Evolutionary conservation across 2,329 filamentous ascomycete species (phyloP), one percentile per base, ranked within the genome.

Genomic region (Monilinia fructicola): DNA sequence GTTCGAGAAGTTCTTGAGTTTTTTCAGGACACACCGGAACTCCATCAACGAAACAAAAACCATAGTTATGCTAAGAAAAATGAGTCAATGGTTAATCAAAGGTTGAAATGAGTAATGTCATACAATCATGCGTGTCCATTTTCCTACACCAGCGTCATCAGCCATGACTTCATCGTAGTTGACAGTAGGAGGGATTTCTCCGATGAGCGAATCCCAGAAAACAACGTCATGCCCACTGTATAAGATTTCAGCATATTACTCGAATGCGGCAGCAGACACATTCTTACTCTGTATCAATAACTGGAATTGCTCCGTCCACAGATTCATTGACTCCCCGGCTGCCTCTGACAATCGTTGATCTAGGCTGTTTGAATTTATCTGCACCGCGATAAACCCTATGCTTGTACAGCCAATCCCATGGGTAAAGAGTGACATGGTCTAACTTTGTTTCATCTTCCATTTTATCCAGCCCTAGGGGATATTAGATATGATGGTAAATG

Each of bases 21-120:
- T 88, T 84, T 70, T 88, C 82, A 0, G 92, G 90, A 6, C 83
- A 83, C 1, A 87, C 80, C 16, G 92, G 92, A 18, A 89, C 89
- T 54, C 83, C 81, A 58, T 87, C 83, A 21, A 97, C 86, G 74
- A 94, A 94, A 72, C 85, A 91, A 75, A 96, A 92, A 3, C 94
- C 93, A 69, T 84, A 86, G 68, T 79, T 77, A 67, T 85, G 84
- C 90, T 93, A 69, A 35, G 64, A 60, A n/a, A n/a, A 23, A 28
- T 74, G 59, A 65, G 46, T 58, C 72, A 55, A 12, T 35, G 4
- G 50, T 23, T 50, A 16, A 21, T 7, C 14, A 23, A 48, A 38
- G 12, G 6, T 6, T 28, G 31, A 12, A 28, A n/a, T 23, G 23
- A 46, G 26, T 26, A 48, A 14, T 62, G 16, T 26, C 81, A 73